A percentile compares a stretch with the other conserved stretches of the same genome.
These are phyloP conservation scores for Thielaviopsis musarum DNA, from an alignment of 2,329 filamentous ascomycete genomes.

Conservation along the genomic window DNA sequence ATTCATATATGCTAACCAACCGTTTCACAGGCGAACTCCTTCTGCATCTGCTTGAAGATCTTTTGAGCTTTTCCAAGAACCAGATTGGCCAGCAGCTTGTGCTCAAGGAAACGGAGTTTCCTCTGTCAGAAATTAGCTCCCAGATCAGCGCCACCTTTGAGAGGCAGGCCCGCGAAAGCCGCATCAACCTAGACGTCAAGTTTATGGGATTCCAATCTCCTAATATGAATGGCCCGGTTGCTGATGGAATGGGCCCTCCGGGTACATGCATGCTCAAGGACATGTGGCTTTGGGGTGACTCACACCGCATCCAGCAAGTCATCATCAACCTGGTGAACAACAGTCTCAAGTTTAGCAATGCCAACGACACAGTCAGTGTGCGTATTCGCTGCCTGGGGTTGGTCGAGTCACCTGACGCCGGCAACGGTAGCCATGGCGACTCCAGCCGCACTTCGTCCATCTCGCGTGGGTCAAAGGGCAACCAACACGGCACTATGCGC, in stretches of 20 bases:
- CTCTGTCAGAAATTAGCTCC: slow-evolving; percentile 64
- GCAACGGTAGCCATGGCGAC: slow-evolving; percentile 18
- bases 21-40: slow-evolving; percentile 45
- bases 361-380: slow-evolving; percentile 57
- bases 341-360: slow-evolving; percentile 75
- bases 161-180: slow-evolving; percentile 68
- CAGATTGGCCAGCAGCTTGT: slow-evolving; percentile 74
- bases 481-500: slow-evolving; percentile 22
- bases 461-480: slow-evolving; percentile 28
- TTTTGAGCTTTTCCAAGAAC: slow-evolving; percentile 88
- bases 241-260: slow-evolving; percentile 45
- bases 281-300: slow-evolving; percentile 83
- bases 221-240: slow-evolving; percentile 17
- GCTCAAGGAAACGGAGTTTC: slow-evolving; percentile 73
- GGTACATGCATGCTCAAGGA: slow-evolving; percentile 58
- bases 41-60: slow-evolving; percentile 71
- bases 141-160: slow-evolving; percentile 79
- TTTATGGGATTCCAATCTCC: slow-evolving; percentile 26
- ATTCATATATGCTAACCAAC: neutral
- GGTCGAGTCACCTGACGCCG: slow-evolving; percentile 21
- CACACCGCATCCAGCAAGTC: slow-evolving; percentile 81
- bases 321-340: slow-evolving; percentile 88
- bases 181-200: slow-evolving; percentile 55
- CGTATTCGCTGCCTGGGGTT: slow-evolving; percentile 59
- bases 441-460: slow-evolving; percentile 37